A percentile compares a stretch with the other conserved stretches of the same genome.
Conservation (phyloP, 78 protist genomes). For the Capsaspora owczarzaki region DNA sequence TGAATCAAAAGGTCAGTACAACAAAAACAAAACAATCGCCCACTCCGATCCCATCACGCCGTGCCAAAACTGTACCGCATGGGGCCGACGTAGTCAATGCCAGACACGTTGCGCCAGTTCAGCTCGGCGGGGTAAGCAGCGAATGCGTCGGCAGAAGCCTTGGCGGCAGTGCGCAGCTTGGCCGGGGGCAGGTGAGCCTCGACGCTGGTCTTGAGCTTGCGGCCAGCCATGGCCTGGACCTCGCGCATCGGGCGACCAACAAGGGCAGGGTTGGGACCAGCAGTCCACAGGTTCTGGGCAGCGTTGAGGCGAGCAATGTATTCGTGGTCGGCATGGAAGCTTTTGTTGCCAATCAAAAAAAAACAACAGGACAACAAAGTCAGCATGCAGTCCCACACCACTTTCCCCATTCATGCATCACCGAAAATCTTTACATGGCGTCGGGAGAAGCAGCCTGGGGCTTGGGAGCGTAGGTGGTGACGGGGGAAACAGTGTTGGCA, state of each 20-base stretch:
- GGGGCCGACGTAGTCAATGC: slow-evolving; percentile 4
- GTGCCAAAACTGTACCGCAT: no score
- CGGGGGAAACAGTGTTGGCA: neutral
- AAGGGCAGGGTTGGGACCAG: neutral
- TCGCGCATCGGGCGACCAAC: neutral
- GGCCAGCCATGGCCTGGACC: neutral
- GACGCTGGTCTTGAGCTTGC: neutral
- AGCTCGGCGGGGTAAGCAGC: neutral
- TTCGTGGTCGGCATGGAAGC: slow-evolving; percentile 3
- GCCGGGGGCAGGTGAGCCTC: neutral
- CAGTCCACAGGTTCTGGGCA: neutral
- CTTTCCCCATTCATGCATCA: neutral
- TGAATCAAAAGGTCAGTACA: no score
- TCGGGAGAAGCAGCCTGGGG: neutral
- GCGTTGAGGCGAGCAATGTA: neutral
- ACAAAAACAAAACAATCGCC: no score
- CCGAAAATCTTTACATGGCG: neutral
- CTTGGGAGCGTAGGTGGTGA: neutral
- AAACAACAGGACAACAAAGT: no score
- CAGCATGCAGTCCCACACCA: no score
- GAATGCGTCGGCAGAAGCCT: neutral
- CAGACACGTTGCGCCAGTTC: slow-evolving; percentile 2
- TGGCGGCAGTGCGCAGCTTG: no score
- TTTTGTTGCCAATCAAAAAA: no score
- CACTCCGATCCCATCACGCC: no score